Conservation (phyloP, 805 yeast species). For the Brettanomyces custersianus region DNA sequence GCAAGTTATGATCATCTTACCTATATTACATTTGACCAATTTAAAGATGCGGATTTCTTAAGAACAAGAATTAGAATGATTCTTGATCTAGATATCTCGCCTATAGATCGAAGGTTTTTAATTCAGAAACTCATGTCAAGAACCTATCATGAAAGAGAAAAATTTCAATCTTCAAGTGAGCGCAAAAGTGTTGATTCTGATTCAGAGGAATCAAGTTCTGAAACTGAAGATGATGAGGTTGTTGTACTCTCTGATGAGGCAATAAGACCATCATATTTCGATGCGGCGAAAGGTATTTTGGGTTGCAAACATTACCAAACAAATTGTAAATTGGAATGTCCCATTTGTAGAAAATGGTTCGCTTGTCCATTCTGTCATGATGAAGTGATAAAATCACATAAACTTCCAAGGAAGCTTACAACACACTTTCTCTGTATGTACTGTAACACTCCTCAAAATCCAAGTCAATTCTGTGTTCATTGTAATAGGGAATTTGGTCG, state of each 20-base stretch:
- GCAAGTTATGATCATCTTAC: constrained; percentile 21
- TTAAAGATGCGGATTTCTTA: constrained; percentile 28
- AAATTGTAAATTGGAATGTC: constrained; percentile 77
- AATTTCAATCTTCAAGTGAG: constrained; percentile 9
- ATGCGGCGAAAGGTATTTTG: constrained; percentile 32
- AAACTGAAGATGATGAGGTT: constrained; percentile 7
- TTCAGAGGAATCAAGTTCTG: neutral
- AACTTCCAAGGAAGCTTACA: constrained; percentile 50
- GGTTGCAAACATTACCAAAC: constrained; percentile 85
- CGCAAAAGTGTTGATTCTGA: neutral
- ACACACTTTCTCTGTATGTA: constrained; percentile 71
- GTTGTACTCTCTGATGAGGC: constrained; percentile 34
- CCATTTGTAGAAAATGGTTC: constrained; percentile 65
- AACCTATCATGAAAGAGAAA: constrained; percentile 43
- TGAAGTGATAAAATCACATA: constrained; percentile 42
- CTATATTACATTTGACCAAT: constrained; percentile 24
- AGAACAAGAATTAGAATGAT: constrained; percentile 42
- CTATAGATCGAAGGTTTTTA: constrained; percentile 37
- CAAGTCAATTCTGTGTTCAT: constrained; percentile 56
- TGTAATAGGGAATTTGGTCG: constrained; percentile 63
- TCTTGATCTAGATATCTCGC: constrained; percentile 30
- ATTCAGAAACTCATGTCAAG: constrained; percentile 65
- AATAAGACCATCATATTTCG: constrained; percentile 37
- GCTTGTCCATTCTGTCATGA: constrained; percentile 86
- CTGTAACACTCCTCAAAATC: constrained; percentile 68